Conservation (phyloP, 2,329 filamentous ascomycete genomes). For the Dactylella cylindrospora region DNA sequence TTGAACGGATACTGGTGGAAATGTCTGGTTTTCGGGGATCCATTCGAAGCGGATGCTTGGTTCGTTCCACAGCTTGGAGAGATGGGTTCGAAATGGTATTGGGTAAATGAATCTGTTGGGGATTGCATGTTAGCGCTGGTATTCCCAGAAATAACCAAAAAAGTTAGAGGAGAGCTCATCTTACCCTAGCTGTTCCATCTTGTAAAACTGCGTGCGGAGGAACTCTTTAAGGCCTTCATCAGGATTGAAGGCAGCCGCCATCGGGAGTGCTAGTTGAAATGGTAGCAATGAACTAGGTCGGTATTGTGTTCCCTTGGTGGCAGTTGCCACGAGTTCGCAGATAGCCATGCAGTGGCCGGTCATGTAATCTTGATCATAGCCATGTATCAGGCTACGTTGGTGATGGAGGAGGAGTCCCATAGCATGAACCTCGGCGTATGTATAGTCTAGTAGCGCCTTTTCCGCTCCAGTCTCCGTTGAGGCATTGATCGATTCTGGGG, state of each 20-base stretch:
- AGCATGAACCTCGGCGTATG: constrained; percentile 37
- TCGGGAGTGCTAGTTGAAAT: constrained; percentile 73
- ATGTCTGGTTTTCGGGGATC: constrained; percentile 65
- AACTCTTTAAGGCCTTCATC: constrained; percentile 76
- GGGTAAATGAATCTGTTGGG: constrained; percentile 78
- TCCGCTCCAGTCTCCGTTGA: neutral
- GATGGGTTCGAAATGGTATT: constrained; percentile 68
- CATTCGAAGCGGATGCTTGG: constrained; percentile 78
- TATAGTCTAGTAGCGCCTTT: constrained; percentile 13
- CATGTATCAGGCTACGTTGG: constrained; percentile 53
- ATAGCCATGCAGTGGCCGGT: constrained; percentile 66
- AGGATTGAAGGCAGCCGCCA: constrained; percentile 77
- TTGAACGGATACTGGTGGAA: neutral
- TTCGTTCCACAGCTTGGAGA: constrained; percentile 74
- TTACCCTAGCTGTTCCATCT: constrained; percentile 72
- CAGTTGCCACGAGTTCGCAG: constrained; percentile 75
- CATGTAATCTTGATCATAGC: constrained; percentile 51
- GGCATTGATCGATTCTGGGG: constrained; percentile 58
- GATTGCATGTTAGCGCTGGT: constrained; percentile 15
- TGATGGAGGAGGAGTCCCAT: constrained; percentile 37
- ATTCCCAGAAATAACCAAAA: constrained; percentile 9
- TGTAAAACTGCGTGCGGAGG: constrained; percentile 75
- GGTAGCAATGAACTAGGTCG: constrained; percentile 65
- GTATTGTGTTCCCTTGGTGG: constrained; percentile 65
- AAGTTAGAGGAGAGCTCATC: constrained; percentile 4